Evolutionary conservation across 768 basidiomycete species (phyloP), one percentile per base, ranked within the genome.

Genomic region (Phallus indusiatus): DNA sequence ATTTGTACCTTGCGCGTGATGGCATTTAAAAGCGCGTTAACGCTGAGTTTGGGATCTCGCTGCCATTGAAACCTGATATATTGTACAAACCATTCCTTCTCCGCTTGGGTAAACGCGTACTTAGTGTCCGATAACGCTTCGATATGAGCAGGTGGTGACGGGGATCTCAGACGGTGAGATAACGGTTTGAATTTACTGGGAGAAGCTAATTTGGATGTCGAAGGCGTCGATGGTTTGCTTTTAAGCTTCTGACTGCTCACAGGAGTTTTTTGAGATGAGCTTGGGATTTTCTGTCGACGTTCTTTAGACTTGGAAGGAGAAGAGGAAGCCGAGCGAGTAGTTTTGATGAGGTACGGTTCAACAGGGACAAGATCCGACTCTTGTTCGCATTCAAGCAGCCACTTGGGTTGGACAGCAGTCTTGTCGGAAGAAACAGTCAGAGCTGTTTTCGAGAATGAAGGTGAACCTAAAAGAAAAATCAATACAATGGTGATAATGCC

Each of bases 81-180:
- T 20, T 62, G 64, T 36, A 72, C 59, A 34, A 73, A 71, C 61
- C 81, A 86, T 22, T 79, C 73, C 12, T 71, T 67, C 61, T 88
- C 86, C 14, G 68, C 71, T 21, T 73, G 65, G 4, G 85, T 76
- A 65, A 79, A 88, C 16, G 68, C 63, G 61, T 74, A 81, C 22
- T 64, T 73, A 17, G 70, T 70, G 53, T 57, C 68, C 33, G 52
- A 63, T 59, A 68, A 58, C 24, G 74, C 72, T 22, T 69, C 68
- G 54, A 67, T 60, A 51, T 64, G 68, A 8, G 73, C 68, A 8
- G 81, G 82, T 14, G 81, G 79, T 6, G 77, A 73, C 2, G 81
- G 81, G 2, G 80, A 76, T n/a, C 51, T 2, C 5, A 17, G 3
- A 14, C 22, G 51, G 1, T 5, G 51, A 8, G 20, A 5, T 5